These are phyloP conservation scores for Massospora cicadina DNA, from an alignment of 371 early-diverging fungal genomes.

Conservation along the genomic window DNA sequence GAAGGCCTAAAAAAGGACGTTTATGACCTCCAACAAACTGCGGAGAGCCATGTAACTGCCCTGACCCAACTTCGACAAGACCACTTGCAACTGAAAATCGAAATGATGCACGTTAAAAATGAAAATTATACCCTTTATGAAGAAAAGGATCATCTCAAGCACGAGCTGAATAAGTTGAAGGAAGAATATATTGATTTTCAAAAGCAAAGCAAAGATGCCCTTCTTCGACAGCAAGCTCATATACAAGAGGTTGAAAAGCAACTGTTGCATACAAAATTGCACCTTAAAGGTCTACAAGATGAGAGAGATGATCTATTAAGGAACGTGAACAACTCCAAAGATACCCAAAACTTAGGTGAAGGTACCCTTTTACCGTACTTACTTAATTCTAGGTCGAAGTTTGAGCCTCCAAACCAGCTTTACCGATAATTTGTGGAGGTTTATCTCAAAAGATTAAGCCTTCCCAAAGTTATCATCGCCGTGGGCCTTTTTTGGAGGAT, in stretches of 20 bases:
- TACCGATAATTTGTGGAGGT: too few relatives aligned
- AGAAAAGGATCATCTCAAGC: neutral
- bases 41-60: constrained; percentile 2
- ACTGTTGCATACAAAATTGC: constrained; percentile 3
- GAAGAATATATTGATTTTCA: neutral
- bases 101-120: neutral
- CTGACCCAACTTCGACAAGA: constrained; percentile 5
- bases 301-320: neutral
- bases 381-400: too few relatives aligned
- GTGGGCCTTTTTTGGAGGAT: too few relatives aligned
- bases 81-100: neutral
- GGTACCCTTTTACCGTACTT: too few relatives aligned
- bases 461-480: too few relatives aligned
- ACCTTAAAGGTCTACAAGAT: constrained; percentile 1
- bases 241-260: constrained; percentile 7
- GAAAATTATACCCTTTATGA: neutral
- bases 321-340: too few relatives aligned
- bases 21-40: neutral
- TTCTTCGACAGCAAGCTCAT: constrained; percentile 6
- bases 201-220: neutral
- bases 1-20: constrained; percentile 1
- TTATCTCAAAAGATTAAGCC: too few relatives aligned
- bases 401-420: too few relatives aligned
- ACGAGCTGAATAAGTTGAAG: neutral
- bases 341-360: too few relatives aligned